Base-by-base conservation (phyloP, 2,329 filamentous ascomycete species). In the Penicillium expansum region DNA sequence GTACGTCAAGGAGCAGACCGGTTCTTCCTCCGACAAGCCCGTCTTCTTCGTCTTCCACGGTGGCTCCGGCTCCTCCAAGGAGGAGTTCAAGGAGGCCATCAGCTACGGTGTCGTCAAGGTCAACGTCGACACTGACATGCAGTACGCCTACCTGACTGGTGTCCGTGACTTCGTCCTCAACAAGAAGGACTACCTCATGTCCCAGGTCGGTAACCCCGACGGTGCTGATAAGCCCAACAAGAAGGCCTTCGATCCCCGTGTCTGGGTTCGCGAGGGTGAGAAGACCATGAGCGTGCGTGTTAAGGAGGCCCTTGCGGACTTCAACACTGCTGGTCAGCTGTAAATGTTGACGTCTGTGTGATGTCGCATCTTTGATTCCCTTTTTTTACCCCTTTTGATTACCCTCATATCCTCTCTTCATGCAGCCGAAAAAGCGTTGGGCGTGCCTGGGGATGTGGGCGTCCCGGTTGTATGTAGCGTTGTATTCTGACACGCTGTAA, bases 31-130 rank as follows among this genome's bases (percentile, higher is more conserved):
- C 65, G 84, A 90, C 74, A 97, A 97, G 88, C 94, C 94, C 67
- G 90, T 97, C 74, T 97, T 92, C 87, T 91, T 99, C 72, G 94
- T 99, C 77, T 99, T 99, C 89, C 94, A 99, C 85, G 94, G 94
- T 72, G 94, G 94, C 71, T 96, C 91, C 63, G 94, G 94, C 67
- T 95, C 90, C 65, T 83, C 84, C 76, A 95, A 96, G 83, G 79
- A 91, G 69, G 94, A 99, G 82, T 99, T 90, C 85, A 83, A 82
- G 63, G 86, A 91, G 69, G 93, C 92, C 74, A 97, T 97, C 78
- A 80, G 82, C 74, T 89, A 93, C 79, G 94, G 94, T 83, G 93
- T 99, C 69, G 89, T 97, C 82, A 99, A 99, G 88, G 94, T 99
- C 80, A 99, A 99, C 83, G 83, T 99, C 71, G 94, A 99, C 80